Evolutionary conservation across 495 filamentous ascomycete species (phyloP).

Genomic region (Xylaria venustula): DNA sequence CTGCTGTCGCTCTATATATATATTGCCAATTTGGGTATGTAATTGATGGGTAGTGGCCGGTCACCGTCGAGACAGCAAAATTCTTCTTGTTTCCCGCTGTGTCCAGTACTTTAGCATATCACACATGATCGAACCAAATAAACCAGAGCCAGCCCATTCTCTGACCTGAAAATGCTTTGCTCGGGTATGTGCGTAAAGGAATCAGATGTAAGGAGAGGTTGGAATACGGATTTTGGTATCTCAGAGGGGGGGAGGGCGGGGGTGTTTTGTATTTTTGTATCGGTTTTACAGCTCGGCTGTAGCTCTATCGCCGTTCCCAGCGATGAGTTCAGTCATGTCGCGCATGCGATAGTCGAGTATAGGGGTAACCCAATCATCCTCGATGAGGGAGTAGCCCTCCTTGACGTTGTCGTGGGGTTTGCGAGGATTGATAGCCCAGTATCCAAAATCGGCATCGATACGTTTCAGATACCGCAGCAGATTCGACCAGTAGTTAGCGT

Average conservation of each 20-base stretch:
- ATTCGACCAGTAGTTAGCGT: slow-evolving; percentile 59
- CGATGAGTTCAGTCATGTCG: slow-evolving; percentile 52
- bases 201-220: neutral
- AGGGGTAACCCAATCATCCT: slow-evolving; percentile 57
- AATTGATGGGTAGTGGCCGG: neutral
- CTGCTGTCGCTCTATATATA: neutral
- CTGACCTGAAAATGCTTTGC: neutral
- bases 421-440: slow-evolving; percentile 63
- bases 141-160: neutral
- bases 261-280: no score
- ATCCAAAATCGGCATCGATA: slow-evolving; percentile 59
- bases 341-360: slow-evolving; percentile 56
- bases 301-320: slow-evolving; percentile 10
- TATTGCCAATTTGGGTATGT: neutral
- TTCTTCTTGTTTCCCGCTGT: no score
- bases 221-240: no score
- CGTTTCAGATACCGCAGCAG: slow-evolving; percentile 52
- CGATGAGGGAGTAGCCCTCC: slow-evolving; percentile 55
- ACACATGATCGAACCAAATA: neutral
- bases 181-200: neutral
- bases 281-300: neutral
- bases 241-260: no score
- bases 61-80: no score
- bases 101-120: no score
- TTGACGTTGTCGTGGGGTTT: slow-evolving; percentile 51